Evolutionary conservation across 129 eudicot species (phyloP).

Genomic region (Cynara cardunculus): DNA sequence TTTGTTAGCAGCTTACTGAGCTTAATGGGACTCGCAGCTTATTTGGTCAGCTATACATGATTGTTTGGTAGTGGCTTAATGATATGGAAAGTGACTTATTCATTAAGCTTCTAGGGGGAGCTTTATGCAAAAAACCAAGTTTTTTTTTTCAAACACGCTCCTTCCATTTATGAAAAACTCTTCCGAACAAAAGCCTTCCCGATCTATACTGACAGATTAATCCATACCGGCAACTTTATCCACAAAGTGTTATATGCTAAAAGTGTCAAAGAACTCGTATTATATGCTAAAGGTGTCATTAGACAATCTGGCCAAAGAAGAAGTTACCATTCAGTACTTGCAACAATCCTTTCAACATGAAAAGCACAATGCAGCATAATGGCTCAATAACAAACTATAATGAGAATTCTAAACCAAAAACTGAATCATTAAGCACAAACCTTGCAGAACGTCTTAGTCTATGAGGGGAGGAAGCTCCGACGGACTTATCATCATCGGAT

Average conservation of each 20-base stretch:
- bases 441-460: slow-evolving; percentile 30
- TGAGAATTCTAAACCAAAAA: background rate
- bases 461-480: slow-evolving; percentile 16
- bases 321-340: background rate
- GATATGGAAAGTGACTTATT: background rate
- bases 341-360: background rate
- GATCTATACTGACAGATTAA: background rate
- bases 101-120: background rate
- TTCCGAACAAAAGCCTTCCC: background rate
- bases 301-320: background rate
- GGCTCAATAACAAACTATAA: background rate
- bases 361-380: background rate
- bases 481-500: slow-evolving; percentile 30
- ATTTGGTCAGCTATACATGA: background rate
- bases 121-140: background rate
- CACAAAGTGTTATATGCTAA: no score
- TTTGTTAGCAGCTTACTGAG: background rate
- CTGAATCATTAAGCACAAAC: slow-evolving; percentile 17
- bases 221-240: background rate
- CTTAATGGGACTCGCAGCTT: background rate
- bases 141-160: background rate
- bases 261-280: background rate
- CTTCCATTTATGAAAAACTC: background rate
- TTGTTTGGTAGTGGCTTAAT: background rate
- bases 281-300: background rate